Evolutionary conservation across 371 early-diverging fungal genomes (phyloP), one percentile per base, ranked within the genome.

Genomic region (Phascolomyces articulosus): DNA sequence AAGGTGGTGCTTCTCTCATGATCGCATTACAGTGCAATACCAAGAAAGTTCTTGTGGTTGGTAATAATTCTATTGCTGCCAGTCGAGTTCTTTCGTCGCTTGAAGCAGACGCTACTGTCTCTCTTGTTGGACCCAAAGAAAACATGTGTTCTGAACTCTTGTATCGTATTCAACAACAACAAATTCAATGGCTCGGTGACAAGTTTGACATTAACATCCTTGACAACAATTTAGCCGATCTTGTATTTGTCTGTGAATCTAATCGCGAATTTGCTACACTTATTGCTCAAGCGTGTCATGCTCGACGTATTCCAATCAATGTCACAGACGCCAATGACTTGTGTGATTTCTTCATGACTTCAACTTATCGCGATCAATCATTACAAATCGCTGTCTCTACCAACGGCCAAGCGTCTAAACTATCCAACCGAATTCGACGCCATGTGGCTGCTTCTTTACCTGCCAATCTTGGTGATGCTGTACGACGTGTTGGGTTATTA

Each of bases 341-440:
- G 15, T 93, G 90, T 64, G 92, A 94, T 60, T 93, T 94, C 65
- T 92, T 86, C 77, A 92, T 93, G 84, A 91, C 91, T 63, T 89
- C 92, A 13, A 89, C 83, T 23, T 85, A 88, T 64, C 78, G 90
- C 15, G 91, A 90, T 62, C 88, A 88, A 40, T 84, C 89, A 18
- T 69, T 90, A 16, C 92, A 93, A 70, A 81, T 93, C 56, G 91
- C 90, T 0, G 91, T 94, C 7, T 90, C 92, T 23, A 93, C 93
- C 0, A 93, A 92, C 60, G 91, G 91, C 0, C 86, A 89, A 68
- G 94, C 93, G 0, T 92, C 92, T 4, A 79, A 92, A 20, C 68
- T 93, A 38, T 90, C 89, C 15, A 90, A 84, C 62, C 77, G 91
- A 18, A 83, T 94, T 28, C 75, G 91, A 7, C 84, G 89, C 10